Conservation (phyloP, 257 asterid species). For the Handroanthus guayacan region DNA sequence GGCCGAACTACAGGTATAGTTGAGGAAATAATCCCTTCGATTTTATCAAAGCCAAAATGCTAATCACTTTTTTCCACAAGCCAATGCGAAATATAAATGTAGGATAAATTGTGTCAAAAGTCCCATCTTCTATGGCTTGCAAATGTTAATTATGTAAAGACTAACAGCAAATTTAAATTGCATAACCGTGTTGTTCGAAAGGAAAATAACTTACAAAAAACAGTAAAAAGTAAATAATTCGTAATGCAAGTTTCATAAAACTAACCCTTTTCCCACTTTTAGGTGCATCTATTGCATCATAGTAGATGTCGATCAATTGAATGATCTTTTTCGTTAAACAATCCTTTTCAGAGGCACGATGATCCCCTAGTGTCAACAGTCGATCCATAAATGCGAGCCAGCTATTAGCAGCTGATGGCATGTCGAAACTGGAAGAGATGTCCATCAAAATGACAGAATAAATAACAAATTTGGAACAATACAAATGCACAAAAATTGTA, state of each 20-base stretch:
- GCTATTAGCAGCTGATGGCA: constrained; percentile 71
- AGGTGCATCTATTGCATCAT: constrained; percentile 92
- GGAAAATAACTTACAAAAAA: background rate
- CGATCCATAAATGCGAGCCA: constrained; percentile 81
- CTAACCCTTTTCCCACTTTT: constrained; percentile 84
- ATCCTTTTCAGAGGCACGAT: constrained; percentile 47
- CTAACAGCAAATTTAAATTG: background rate
- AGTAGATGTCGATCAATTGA: constrained; percentile 66
- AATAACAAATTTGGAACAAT: constrained; percentile 4
- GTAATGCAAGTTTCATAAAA: background rate
- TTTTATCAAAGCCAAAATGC: too few relatives aligned
- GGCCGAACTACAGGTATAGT: too few relatives aligned
- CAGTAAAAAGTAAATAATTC: background rate
- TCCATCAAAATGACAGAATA: constrained; percentile 11
- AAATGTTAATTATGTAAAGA: background rate
- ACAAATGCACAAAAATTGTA: too few relatives aligned
- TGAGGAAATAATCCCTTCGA: too few relatives aligned
- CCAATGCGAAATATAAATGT: too few relatives aligned
- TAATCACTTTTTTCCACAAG: too few relatives aligned
- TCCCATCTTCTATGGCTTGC: too few relatives aligned
- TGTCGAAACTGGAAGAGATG: constrained; percentile 54
- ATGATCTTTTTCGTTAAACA: constrained; percentile 49
- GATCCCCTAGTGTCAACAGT: constrained; percentile 59
- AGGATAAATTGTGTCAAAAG: too few relatives aligned
- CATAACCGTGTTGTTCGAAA: background rate